Conservation (phyloP, 176 grass and related monocot genomes). For the Poa pratensis region DNA sequence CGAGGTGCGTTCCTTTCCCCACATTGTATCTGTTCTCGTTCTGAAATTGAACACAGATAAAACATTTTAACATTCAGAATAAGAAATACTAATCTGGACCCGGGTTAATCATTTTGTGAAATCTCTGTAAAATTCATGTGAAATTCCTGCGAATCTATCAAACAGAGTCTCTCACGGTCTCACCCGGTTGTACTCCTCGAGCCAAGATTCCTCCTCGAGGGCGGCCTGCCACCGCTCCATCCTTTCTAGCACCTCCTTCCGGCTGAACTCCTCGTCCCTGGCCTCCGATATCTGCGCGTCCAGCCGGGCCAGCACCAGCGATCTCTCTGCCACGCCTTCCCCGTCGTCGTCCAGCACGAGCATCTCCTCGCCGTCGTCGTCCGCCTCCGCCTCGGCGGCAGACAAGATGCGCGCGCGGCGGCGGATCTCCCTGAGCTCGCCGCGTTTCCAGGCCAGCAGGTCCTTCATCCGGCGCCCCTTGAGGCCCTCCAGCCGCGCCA, state of each 20-base stretch:
- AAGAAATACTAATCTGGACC: no score
- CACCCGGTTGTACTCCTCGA: slow-evolving; percentile 82
- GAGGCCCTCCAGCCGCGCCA: slow-evolving; percentile 75
- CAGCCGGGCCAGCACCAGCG: slow-evolving; percentile 59
- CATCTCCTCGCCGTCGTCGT: slow-evolving; percentile 22
- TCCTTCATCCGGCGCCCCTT: slow-evolving; percentile 84
- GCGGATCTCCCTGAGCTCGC: slow-evolving; percentile 74
- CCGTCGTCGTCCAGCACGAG: slow-evolving; percentile 28
- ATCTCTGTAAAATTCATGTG: not conserved
- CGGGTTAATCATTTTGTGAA: no score
- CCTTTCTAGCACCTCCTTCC: slow-evolving; percentile 78
- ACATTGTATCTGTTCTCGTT: slow-evolving; percentile 76
- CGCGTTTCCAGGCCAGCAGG: slow-evolving; percentile 68
- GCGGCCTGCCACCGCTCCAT: slow-evolving; percentile 68
- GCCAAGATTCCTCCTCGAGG: slow-evolving; percentile 81
- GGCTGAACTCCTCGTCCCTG: slow-evolving; percentile 74
- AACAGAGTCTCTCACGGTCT: no score
- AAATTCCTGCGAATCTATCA: not conserved
- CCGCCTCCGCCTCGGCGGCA: slow-evolving; percentile 1
- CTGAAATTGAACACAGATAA: slow-evolving; percentile 29
- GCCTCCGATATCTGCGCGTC: slow-evolving; percentile 71
- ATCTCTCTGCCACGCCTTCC: slow-evolving; percentile 53
- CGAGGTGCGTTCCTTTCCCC: slow-evolving; percentile 69
- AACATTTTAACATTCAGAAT: no score
- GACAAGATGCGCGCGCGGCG: slow-evolving; percentile 50